These are phyloP conservation scores for Luffa acutangula DNA, from an alignment of 306 rosid genomes.

Conservation along the genomic window DNA sequence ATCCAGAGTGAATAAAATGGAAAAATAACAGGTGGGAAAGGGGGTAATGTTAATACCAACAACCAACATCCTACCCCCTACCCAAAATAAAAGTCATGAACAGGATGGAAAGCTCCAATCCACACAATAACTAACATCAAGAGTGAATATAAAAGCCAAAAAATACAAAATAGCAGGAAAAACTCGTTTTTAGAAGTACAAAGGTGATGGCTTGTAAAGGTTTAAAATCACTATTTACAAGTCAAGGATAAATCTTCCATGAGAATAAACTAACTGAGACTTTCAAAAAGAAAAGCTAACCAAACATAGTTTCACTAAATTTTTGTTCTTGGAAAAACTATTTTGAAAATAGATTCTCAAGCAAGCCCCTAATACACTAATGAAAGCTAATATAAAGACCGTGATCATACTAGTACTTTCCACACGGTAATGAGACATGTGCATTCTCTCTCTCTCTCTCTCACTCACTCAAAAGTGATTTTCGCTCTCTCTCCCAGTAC, in stretches of 20 bases:
- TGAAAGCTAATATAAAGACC: background rate
- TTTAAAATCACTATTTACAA: background rate
- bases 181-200: background rate
- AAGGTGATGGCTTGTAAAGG: background rate
- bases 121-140: background rate
- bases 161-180: background rate
- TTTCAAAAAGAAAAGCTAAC: background rate
- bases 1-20: background rate
- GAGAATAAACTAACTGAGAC: background rate
- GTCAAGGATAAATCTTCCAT: background rate
- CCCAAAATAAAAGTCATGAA: background rate
- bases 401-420: background rate
- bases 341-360: background rate
- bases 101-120: background rate
- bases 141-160: background rate
- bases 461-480: too few relatives aligned
- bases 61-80: background rate
- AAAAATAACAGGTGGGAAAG: background rate
- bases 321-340: background rate
- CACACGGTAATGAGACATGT: background rate
- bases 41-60: background rate
- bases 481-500: too few relatives aligned
- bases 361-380: background rate
- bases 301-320: background rate
- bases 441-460: too few relatives aligned